phyloP scores from a whole-genome alignment of 2,329 filamentous ascomycete species.

The Rhinocladiella similis region DNA sequence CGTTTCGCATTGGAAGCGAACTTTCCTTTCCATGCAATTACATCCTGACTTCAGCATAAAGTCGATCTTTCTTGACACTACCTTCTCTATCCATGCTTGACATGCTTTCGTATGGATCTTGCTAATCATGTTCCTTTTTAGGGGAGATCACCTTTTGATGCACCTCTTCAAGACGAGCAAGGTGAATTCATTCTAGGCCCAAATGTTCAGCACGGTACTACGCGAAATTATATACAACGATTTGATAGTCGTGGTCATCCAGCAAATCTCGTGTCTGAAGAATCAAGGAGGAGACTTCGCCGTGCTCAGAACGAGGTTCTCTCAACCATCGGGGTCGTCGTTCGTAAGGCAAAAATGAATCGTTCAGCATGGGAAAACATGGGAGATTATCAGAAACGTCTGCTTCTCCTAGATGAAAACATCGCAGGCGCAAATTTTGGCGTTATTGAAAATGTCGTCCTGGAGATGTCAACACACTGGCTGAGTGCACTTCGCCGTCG shows the following conservation, averaged over 20 bases:
- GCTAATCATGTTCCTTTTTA: constrained; percentile 1
- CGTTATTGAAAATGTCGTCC: constrained; percentile 3
- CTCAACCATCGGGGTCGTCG: constrained; percentile 50
- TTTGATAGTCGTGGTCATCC: constrained; percentile 51
- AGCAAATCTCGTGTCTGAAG: constrained; percentile 44
- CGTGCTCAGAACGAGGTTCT: constrained; percentile 53
- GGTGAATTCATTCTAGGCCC: constrained; percentile 26
- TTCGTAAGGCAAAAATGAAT: constrained; percentile 40
- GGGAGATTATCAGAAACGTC: constrained; percentile 38
- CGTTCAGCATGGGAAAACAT: constrained; percentile 20
- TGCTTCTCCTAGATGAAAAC: constrained; percentile 34
- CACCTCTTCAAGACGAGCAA: constrained; percentile 27
- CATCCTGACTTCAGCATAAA: no score
- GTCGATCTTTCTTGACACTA: neutral
- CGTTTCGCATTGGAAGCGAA: neutral
- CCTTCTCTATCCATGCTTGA: neutral
- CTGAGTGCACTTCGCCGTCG: constrained; percentile 16
- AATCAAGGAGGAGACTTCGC: constrained; percentile 40
- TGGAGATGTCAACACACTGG: constrained; percentile 16
- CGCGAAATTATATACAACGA: constrained; percentile 47
- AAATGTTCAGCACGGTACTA: constrained; percentile 32
- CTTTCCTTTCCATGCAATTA: neutral
- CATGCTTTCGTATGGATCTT: neutral
- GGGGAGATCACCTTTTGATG: constrained; percentile 28
- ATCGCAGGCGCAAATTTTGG: constrained; percentile 12